Conservation (phyloP, 768 basidiomycete genomes). For the Boletus subcaerulescens region DNA sequence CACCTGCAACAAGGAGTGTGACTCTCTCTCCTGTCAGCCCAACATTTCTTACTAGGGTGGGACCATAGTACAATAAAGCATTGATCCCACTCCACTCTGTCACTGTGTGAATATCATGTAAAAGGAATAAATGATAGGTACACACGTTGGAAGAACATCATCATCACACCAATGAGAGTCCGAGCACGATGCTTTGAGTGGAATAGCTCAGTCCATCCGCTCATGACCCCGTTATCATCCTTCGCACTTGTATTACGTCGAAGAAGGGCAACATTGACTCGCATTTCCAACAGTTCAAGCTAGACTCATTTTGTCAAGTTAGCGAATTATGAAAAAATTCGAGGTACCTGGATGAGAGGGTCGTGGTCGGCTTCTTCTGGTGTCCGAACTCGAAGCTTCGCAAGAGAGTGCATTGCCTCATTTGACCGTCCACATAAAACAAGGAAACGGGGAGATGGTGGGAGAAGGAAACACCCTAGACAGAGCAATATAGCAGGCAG, state of each 20-base stretch:
- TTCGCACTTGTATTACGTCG: constrained; percentile 32
- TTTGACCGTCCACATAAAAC: constrained; percentile 48
- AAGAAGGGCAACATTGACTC: constrained; percentile 57
- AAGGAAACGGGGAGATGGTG: constrained; percentile 49
- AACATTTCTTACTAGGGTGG: constrained; percentile 61
- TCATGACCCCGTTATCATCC: constrained; percentile 9
- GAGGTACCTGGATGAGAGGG: constrained; percentile 46
- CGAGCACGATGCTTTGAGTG: constrained; percentile 50
- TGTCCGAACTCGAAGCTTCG: constrained; percentile 46
- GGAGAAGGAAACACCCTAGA: constrained; percentile 51
- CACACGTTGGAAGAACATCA: constrained; percentile 85
- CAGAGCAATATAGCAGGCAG: constrained; percentile 66
- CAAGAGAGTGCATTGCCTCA: constrained; percentile 58
- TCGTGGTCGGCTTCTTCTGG: constrained; percentile 47
- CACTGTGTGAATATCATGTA: neutral
- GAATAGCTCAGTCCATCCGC: constrained; percentile 59
- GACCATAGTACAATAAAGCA: constrained; percentile 80
- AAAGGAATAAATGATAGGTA: constrained; percentile 3
- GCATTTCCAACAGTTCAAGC: constrained; percentile 78
- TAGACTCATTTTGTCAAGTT: constrained; percentile 23
- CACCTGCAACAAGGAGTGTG: constrained; percentile 68
- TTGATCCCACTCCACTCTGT: constrained; percentile 88
- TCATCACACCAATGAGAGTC: constrained; percentile 65
- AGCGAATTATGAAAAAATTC: neutral
- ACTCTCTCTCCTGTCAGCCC: constrained; percentile 59